Evolutionary conservation across 495 filamentous ascomycete species (phyloP), one percentile per base, ranked within the genome.

Genomic region (Neurospora terricola): DNA sequence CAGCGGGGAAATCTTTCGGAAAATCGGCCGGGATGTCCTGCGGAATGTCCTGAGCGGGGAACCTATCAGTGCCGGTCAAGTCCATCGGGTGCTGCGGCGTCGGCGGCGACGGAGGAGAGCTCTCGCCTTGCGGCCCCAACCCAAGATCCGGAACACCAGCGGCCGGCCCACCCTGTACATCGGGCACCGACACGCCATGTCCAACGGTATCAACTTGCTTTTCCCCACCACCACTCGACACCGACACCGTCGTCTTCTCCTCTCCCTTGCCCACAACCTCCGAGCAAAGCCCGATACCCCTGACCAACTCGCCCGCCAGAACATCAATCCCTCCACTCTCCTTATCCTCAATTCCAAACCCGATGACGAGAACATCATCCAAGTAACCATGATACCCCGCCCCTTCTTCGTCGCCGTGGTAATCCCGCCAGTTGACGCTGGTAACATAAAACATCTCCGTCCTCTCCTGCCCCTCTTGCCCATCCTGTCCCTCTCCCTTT

Each of bases 381-480:
- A 83, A 39, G 70, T 82, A 84, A 7, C 85, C 86, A 72, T 87
- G 83, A 74, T 87, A 86, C 69, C 78, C 85, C 74, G 78, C 75
- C 1, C 80, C 82, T 75, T 74, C 0, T 62, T 1, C 14, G 7
- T 66, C 54, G 0, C 14, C 27, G 1, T 66, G 54, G 0, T 66
- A 66, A 18, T 66, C 76, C 75, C 83, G 86, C 86, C 87, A 89
- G 73, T 81, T 86, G 34, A 87, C 82, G n/a, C 82, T 84, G 1
- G 83, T 87, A 21, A 88, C 77, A 59, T 86, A 88, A 16, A 88
- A 72, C 85, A 87, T 86, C 42, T 84, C 81, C 16, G 80, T 76
- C 7, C 81, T 54, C 73, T 81, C 83, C 37, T 80, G 76, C 45
- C 73, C 62, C 5, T 70, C 54, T 1, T 34, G 9, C 1, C 21